Percentiles rank a stretch among this genome's conserved stretches.
phyloP scores from a whole-genome alignment of 768 basidiomycete genomes.

The Boletus rubroflammeus region DNA sequence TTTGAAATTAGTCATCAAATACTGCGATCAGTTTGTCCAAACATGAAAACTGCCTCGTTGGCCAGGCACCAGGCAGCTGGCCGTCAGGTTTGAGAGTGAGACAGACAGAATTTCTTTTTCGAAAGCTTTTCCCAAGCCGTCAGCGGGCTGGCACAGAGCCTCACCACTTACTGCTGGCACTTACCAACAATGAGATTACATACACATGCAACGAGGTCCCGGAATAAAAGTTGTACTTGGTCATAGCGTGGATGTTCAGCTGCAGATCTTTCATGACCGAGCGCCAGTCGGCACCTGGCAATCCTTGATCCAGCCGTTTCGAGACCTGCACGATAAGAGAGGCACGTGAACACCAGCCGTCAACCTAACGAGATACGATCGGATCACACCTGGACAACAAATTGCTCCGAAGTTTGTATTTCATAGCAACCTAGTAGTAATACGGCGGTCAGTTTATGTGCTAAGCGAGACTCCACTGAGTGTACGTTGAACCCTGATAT shows the following conservation, averaged over 20 bases:
- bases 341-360: constrained; percentile 22
- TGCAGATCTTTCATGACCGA: constrained; percentile 36
- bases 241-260: constrained; percentile 24
- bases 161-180: constrained; percentile 26
- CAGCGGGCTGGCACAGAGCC: constrained; percentile 12
- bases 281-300: constrained; percentile 31
- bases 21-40: constrained; percentile 4
- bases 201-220: constrained; percentile 23
- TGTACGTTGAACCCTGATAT: constrained; percentile 28
- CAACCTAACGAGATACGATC: constrained; percentile 18
- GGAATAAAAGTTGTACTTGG: constrained; percentile 8
- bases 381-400: constrained; percentile 31
- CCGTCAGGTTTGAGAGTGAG: constrained; percentile 5
- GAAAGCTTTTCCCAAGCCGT: constrained; percentile 13
- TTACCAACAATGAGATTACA: constrained; percentile 22
- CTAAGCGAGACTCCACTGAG: constrained; percentile 9
- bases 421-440: constrained; percentile 34
- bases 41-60: constrained; percentile 15
- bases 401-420: constrained; percentile 35
- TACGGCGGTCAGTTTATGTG: constrained; percentile 13
- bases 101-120: constrained; percentile 10
- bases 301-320: constrained; percentile 34
- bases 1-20: constrained; percentile 16
- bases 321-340: constrained; percentile 27
- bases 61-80: constrained; percentile 12